These are phyloP conservation scores for Cercospora beticola DNA, from an alignment of 2,329 filamentous ascomycete genomes.

Conservation along the genomic window DNA sequence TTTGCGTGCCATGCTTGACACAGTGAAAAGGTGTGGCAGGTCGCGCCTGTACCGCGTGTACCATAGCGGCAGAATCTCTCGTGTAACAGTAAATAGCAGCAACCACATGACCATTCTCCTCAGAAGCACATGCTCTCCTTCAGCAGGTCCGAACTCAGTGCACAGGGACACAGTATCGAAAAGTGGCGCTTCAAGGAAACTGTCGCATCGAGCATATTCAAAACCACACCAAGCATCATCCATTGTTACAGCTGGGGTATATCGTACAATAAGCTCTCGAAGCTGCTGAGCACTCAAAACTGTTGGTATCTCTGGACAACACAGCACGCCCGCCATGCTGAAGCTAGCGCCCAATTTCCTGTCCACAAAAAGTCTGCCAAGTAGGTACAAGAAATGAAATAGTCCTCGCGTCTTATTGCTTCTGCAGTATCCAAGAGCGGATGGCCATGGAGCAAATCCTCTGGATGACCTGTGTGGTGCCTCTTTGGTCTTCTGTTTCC, in stretches of 20 bases:
- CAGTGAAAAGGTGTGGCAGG: neutral
- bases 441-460: constrained; percentile 52
- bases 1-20: neutral
- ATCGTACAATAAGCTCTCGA: constrained; percentile 1
- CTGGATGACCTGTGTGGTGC: constrained; percentile 50
- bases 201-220: neutral
- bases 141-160: neutral
- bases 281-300: neutral
- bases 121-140: neutral
- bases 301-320: neutral
- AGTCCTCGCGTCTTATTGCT: constrained; percentile 25
- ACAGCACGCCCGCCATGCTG: neutral
- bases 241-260: neutral
- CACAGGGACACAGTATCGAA: neutral
- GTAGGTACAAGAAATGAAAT: constrained; percentile 6
- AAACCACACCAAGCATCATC: neutral
- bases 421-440: constrained; percentile 43
- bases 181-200: neutral
- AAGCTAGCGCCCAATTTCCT: neutral
- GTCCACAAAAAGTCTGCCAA: constrained; percentile 6
- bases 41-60: neutral
- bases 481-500: constrained; percentile 46
- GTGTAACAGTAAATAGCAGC: neutral
- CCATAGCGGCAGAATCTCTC: neutral
- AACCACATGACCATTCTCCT: neutral